phyloP scores from a whole-genome alignment of 208 protist genomes.

The Strigomonas oncopelti region DNA sequence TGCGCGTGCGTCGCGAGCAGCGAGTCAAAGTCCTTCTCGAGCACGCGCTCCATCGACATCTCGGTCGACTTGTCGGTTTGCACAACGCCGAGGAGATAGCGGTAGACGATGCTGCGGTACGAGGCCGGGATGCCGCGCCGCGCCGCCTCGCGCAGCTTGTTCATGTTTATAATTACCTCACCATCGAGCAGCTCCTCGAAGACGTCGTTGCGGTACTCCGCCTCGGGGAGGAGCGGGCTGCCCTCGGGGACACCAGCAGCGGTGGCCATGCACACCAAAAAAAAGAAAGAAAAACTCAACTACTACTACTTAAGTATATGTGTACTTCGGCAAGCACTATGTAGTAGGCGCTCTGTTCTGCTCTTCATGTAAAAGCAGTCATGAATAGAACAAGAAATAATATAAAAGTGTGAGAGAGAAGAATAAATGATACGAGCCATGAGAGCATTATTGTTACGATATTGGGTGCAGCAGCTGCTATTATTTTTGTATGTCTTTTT shows the following conservation, averaged over 20 bases:
- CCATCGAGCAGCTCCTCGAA: constrained; percentile 85
- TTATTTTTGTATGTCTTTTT: constrained; percentile 9
- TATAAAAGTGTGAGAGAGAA: too few relatives aligned
- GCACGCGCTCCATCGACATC: constrained; percentile 78
- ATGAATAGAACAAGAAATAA: not conserved
- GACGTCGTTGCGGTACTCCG: constrained; percentile 9
- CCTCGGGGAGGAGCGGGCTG: not conserved
- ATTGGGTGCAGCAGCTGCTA: too few relatives aligned
- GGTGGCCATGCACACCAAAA: not conserved
- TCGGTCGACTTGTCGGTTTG: constrained; percentile 76
- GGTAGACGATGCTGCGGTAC: constrained; percentile 76
- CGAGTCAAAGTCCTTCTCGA: constrained; percentile 77
- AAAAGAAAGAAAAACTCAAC: constrained; percentile 1
- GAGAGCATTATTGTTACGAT: too few relatives aligned
- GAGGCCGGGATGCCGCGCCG: constrained; percentile 60
- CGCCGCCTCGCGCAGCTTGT: constrained; percentile 72
- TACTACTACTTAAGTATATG: too few relatives aligned
- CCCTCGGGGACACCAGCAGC: not conserved
- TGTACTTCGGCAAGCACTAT: too few relatives aligned
- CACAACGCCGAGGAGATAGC: constrained; percentile 76
- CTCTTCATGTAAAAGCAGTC: too few relatives aligned
- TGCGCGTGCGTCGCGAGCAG: constrained; percentile 39
- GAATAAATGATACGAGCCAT: not conserved
- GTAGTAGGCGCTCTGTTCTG: too few relatives aligned
- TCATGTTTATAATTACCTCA: constrained; percentile 63